Evolutionary conservation across 208 protist genomes (phyloP).

Genomic region (Crithidia bombi): DNA sequence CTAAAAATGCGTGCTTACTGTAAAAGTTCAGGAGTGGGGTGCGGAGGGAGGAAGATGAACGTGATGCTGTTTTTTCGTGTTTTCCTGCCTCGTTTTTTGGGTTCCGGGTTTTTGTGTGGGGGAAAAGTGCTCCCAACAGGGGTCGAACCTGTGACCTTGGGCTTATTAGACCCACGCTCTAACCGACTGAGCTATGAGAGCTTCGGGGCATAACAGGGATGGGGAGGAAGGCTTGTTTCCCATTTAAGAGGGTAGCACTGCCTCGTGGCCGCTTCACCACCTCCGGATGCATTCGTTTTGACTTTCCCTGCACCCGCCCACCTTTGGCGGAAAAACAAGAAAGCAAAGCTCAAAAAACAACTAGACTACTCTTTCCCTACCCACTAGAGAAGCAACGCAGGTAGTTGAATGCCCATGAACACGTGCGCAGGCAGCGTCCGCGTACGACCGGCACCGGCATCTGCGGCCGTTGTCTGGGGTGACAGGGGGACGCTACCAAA

Average conservation of each 20-base stretch:
- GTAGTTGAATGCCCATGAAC: slow-evolving; percentile 35
- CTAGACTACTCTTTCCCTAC: too few species aligned
- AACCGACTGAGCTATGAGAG: slow-evolving; percentile 37
- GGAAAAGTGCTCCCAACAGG: slow-evolving; percentile 43
- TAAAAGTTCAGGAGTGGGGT: not conserved
- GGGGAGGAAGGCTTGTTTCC: too few species aligned
- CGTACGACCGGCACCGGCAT: not conserved
- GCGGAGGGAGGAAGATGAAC: slow-evolving; percentile 1
- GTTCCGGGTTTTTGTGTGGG: not conserved
- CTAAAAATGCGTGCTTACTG: too few species aligned
- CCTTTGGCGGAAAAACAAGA: too few species aligned
- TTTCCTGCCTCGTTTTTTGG: not conserved
- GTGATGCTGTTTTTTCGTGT: not conserved
- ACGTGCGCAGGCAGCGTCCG: slow-evolving; percentile 27
- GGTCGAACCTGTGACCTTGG: slow-evolving; percentile 46
- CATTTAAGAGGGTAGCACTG: too few species aligned
- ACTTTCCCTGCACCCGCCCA: too few species aligned
- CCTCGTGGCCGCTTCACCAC: too few species aligned
- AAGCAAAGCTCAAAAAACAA: too few species aligned
- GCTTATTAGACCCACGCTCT: slow-evolving; percentile 45
- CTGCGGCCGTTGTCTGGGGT: not conserved
- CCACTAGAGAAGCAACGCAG: slow-evolving; percentile 18
- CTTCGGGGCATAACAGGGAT: not conserved
- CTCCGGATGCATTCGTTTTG: too few species aligned
- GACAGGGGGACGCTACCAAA: slow-evolving; percentile 37